Evolutionary conservation across 306 rosid species (phyloP), one percentile per base, ranked within the genome.

Genomic region (Erythrophleum fordii): DNA sequence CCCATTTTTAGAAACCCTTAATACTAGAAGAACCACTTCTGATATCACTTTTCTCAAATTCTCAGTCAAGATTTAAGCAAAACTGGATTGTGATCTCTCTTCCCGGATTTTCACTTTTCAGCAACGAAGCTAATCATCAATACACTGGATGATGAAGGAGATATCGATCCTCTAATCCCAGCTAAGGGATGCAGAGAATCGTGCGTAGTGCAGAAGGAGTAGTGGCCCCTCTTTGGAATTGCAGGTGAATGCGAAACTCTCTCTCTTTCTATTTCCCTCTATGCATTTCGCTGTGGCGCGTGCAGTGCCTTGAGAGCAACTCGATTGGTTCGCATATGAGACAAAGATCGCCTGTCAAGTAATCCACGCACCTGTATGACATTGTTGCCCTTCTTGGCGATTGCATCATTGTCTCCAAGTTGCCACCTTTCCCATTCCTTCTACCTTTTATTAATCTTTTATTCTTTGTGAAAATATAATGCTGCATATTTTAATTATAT

Each of bases 161-260:
- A 45, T 16, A 28, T 28, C 0, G 61, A 71, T 49, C 61, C 61
- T 71, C 76, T 71, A 61, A 48, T 48, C 76, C 76, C 76, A 48
- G 44, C 26, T 4, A 28, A 8, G 60, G 76, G 76, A 71, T 28
- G 10, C 61, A 48, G 76, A 71, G 61, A 69, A 69, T 14, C 41
- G 5, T 1, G 20, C 18, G 55, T 22, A 6, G 25, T 37, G 45
- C 20, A 68, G 20, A 44, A 29, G 74, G n/a, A 69, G 75, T 26
- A 3, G 59, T 28, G 59, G 61, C 26, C 29, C 5, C 45, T 26
- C 61, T 28, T 71, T 49, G 61, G 45, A 71, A 71, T 71, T 71
- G 76, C 17, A 26, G 60, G 59, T 9, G 75, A 25, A 3, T n/a
- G 28, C 39, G 29, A 44, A 68, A n/a, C 6, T 23, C 35, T 3